Conservation (phyloP, 2,329 filamentous ascomycete genomes). For the Aspergillus aculeatus region DNA sequence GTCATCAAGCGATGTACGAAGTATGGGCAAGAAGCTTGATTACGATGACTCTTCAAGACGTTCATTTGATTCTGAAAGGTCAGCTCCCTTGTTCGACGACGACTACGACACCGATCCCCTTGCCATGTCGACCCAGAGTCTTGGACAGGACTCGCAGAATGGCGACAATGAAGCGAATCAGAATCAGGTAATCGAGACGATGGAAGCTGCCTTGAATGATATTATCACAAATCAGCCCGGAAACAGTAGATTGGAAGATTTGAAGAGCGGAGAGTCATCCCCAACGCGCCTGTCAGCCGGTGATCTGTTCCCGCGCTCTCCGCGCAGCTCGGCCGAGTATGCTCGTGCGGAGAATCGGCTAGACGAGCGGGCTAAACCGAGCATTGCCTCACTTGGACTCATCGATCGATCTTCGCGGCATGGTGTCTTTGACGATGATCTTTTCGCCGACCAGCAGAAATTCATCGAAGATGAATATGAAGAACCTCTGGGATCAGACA, state of each 20-base stretch:
- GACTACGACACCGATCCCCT: conserved; percentile 71
- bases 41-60: conserved; percentile 54
- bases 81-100: conserved; percentile 72
- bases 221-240: conserved; percentile 79
- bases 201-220: conserved; percentile 86
- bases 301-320: conserved; percentile 56
- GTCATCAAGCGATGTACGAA: conserved; percentile 60
- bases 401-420: conserved; percentile 84
- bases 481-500: conserved; percentile 61
- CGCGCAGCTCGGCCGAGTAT: conserved; percentile 62
- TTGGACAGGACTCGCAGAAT: conserved; percentile 68
- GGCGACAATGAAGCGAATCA: conserved; percentile 58
- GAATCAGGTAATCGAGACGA: conserved; percentile 80
- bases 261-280: conserved; percentile 34
- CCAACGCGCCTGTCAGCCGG: conserved; percentile 49
- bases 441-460: conserved; percentile 81
- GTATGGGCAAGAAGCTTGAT: conserved; percentile 46
- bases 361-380: conserved; percentile 67
- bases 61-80: conserved; percentile 67
- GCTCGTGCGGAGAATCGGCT: conserved; percentile 44
- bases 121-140: conserved; percentile 72
- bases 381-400: conserved; percentile 84
- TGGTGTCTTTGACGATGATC: conserved; percentile 91
- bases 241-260: conserved; percentile 36
- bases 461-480: conserved; percentile 84